A percentile compares a stretch with the other conserved stretches of the same genome.
phyloP scores from a whole-genome alignment of 148 eudicot genomes.

The Polygonum maritimum region DNA sequence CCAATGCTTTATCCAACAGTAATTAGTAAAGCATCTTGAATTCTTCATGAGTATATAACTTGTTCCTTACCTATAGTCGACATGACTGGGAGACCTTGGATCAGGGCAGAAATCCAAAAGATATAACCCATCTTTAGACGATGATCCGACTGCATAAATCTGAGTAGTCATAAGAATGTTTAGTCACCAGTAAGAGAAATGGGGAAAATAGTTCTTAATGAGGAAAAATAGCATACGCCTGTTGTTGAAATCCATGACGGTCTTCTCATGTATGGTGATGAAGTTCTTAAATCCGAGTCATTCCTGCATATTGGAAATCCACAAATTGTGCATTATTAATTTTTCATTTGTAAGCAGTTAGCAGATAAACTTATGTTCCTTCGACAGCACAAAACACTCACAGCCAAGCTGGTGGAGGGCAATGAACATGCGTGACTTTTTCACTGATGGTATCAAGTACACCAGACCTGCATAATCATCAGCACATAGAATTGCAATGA shows the following conservation, averaged over 20 bases:
- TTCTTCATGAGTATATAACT: not conserved
- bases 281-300: conserved; percentile 23
- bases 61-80: conserved; percentile 57
- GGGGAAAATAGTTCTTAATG: not conserved
- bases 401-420: conserved; percentile 98
- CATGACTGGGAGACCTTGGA: conserved; percentile 65
- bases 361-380: not conserved
- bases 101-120: conserved; percentile 79
- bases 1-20: not conserved
- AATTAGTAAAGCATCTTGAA: not conserved
- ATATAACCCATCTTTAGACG: conserved; percentile 52
- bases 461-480: conserved; percentile 63
- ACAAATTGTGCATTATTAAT: not conserved
- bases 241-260: conserved; percentile 69
- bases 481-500: not conserved
- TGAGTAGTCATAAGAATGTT: conserved; percentile 18
- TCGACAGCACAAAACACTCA: conserved; percentile 31
- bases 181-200: not conserved
- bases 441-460: conserved; percentile 52
- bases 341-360: not conserved
- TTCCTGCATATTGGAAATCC: conserved; percentile 31
- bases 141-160: conserved; percentile 79
- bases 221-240: conserved; percentile 40
- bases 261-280: conserved; percentile 36
- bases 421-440: conserved; percentile 85